Evolutionary conservation across 371 early-diverging fungal species (phyloP).

Genomic region (Zopfochytrium polystomum): DNA sequence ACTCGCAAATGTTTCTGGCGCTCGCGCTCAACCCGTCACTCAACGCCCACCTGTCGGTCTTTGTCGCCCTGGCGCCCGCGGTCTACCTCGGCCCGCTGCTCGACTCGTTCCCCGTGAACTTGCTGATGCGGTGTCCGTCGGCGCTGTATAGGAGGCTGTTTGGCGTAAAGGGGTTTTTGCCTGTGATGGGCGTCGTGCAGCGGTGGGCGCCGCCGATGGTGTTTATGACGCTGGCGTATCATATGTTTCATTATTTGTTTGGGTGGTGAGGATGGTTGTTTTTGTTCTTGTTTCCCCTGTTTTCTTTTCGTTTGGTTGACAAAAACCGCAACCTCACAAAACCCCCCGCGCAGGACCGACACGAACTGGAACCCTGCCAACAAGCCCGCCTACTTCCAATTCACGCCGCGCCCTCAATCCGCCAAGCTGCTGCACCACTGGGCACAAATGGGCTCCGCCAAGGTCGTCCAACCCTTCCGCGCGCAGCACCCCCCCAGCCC

Average conservation of each 20-base stretch:
- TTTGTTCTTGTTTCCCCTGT: too few species aligned
- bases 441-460: constrained; percentile 45
- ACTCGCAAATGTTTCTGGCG: constrained; percentile 56
- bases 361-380: constrained; percentile 52
- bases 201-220: constrained; percentile 2
- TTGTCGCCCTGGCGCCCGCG: too few species aligned
- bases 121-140: constrained; percentile 17
- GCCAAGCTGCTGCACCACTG: constrained; percentile 53
- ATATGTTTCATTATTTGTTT: constrained; percentile 59
- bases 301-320: too few species aligned
- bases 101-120: constrained; percentile 33
- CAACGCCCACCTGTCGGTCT: constrained; percentile 42
- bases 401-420: constrained; percentile 56
- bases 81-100: constrained; percentile 49
- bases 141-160: constrained; percentile 14
- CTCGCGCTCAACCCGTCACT: constrained; percentile 45
- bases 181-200: constrained; percentile 50
- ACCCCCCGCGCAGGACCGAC: constrained; percentile 37
- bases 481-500: too few species aligned
- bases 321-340: constrained; percentile 2
- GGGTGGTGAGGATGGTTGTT: too few species aligned
- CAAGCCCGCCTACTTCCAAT: constrained; percentile 57
- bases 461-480: constrained; percentile 28
- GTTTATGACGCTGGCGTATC: constrained; percentile 47
- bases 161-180: constrained; percentile 48